These are phyloP conservation scores for Botrytis byssoidea DNA, from an alignment of 2,329 filamentous ascomycete genomes.

Conservation along the genomic window DNA sequence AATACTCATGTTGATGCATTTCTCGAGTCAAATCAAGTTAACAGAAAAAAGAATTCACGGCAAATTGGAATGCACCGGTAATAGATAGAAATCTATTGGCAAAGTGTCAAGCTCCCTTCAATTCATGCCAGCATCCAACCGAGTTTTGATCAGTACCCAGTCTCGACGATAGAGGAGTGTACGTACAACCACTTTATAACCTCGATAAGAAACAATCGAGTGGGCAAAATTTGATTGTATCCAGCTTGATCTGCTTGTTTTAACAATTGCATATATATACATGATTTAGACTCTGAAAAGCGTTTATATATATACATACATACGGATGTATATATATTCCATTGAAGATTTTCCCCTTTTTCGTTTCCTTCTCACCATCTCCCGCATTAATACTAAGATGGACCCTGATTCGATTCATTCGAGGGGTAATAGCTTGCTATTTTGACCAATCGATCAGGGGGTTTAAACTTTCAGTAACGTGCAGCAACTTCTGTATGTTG, in stretches of 20 bases:
- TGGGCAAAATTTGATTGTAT: not conserved
- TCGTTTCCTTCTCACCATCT: conserved; percentile 1
- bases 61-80: not conserved
- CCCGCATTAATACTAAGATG: conserved; percentile 10
- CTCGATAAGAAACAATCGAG: not conserved
- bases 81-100: conserved; percentile 8
- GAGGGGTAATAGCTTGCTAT: conserved; percentile 20
- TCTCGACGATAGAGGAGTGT: not conserved
- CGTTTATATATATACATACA: no score
- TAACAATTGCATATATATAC: not conserved
- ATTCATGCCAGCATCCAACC: conserved; percentile 3
- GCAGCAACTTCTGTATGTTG: conserved; percentile 21
- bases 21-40: conserved; percentile 1
- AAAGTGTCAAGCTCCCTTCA: conserved; percentile 1
- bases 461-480: conserved; percentile 1
- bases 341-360: conserved; percentile 2
- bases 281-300: not conserved
- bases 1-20: not conserved
- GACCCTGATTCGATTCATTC: conserved; percentile 19
- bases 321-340: not conserved
- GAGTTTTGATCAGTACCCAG: not conserved
- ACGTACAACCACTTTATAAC: not conserved
- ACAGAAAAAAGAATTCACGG: not conserved
- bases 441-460: conserved; percentile 8
- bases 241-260: not conserved